A percentile compares a stretch with the other conserved stretches of the same genome.
Evolutionary conservation across 495 filamentous ascomycete genomes (phyloP).

Genomic region (Corynascus novoguineensis): DNA sequence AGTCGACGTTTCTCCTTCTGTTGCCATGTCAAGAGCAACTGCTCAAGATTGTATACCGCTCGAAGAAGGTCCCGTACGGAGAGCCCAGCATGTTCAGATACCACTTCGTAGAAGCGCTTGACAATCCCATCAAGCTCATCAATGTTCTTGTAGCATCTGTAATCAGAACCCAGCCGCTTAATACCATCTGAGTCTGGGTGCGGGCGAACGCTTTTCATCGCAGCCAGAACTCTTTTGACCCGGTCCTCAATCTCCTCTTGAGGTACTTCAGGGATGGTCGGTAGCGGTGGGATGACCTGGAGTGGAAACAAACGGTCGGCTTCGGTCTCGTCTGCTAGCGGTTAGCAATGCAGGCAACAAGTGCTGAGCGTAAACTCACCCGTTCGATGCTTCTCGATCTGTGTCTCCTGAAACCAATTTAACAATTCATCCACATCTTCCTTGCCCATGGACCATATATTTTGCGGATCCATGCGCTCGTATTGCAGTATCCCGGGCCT

Average conservation of each 20-base stretch:
- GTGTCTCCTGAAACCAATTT: conserved; percentile 81
- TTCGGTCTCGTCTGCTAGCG: conserved; percentile 28
- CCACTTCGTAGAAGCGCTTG: conserved; percentile 27
- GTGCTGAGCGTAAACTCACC: conserved; percentile 26
- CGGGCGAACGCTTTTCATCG: conserved; percentile 16
- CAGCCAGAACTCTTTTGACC: conserved; percentile 17
- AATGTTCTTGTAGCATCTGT: conserved; percentile 13
- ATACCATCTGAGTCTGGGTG: neutral
- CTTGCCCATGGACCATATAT: conserved; percentile 63
- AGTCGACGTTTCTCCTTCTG: conserved; percentile 16
- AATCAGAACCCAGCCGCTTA: conserved; percentile 19
- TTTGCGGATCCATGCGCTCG: conserved; percentile 53
- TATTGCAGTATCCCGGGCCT: conserved; percentile 18
- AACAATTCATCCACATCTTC: conserved; percentile 74
- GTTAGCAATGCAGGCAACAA: neutral
- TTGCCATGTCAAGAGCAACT: conserved; percentile 18
- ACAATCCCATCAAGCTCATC: conserved; percentile 21
- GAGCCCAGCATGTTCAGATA: conserved; percentile 20
- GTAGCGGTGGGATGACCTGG: conserved; percentile 13
- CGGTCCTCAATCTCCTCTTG: conserved; percentile 29
- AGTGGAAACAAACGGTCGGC: conserved; percentile 46
- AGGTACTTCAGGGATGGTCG: conserved; percentile 24
- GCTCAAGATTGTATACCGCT: conserved; percentile 24
- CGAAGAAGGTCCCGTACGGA: conserved; percentile 20
- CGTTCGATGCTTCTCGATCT: conserved; percentile 46